These are phyloP conservation scores for Melaleuca quinquenervia DNA, from an alignment of 345 rosid species.

Conservation along the genomic window DNA sequence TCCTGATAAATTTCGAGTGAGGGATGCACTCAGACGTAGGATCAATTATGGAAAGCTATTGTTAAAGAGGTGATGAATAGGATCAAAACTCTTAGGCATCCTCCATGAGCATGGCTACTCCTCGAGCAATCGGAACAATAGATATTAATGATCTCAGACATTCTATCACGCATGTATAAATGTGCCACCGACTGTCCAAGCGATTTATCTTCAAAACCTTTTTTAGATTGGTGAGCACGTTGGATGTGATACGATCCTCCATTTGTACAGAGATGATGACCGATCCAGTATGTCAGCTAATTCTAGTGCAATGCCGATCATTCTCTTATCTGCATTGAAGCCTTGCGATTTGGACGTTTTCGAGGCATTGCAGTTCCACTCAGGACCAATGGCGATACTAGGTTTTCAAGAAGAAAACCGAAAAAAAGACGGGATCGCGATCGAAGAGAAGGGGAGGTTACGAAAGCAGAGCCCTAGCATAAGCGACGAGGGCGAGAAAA, in stretches of 20 bases:
- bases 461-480: neutral
- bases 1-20: neutral
- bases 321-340: neutral
- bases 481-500: neutral
- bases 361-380: neutral
- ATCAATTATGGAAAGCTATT: neutral
- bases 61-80: neutral
- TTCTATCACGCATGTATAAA: neutral
- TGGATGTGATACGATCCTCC: neutral
- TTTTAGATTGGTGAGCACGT: neutral
- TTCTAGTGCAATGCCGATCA: neutral
- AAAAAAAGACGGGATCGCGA: neutral
- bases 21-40: neutral
- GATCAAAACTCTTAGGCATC: neutral
- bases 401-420: neutral
- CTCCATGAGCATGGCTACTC: neutral
- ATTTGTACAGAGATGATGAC: neutral
- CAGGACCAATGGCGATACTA: neutral
- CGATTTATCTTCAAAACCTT: neutral
- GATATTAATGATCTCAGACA: neutral
- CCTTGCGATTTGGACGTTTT: neutral
- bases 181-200: neutral
- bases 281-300: neutral
- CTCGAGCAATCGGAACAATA: neutral
- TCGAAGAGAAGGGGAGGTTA: neutral